Evolutionary conservation across 768 basidiomycete species (phyloP), one percentile per base, ranked within the genome.

Genomic region (Aureoboletus auriporus): DNA sequence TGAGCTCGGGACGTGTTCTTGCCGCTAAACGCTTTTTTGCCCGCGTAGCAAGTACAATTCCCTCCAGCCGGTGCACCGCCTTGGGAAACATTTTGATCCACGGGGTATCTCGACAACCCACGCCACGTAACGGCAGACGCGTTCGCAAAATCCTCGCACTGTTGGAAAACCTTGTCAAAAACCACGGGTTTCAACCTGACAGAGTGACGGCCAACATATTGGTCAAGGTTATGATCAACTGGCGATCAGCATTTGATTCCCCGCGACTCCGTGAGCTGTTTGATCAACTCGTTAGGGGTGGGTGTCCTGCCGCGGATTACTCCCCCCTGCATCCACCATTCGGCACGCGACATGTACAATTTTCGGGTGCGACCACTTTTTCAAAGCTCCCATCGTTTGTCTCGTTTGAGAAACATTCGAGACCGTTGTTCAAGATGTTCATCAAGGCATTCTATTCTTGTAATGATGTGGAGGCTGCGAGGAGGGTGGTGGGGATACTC

Each of bases 391-490:
- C 69, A n/a, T 46, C 70, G 35, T 65, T 68, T 17, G 70, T 84
- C 46, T 79, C 75, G 4, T 84, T 82, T 46, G 69, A 72, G 48
- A 72, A 68, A 47, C 84, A 89, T 60, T 72, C 80, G n/a, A 69
- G 72, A 49, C 88, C 88, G 36, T 58, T 90, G 64, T 84, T 83
- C 64, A 83, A 75, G 70, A 82, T 82, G 79, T 82, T 90, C 65
- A 78, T 86, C 58, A 80, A 76, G 57, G 81, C 79, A 12, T 75
- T 89, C 53, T 75, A 79, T 60, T 43, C 70, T 36, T 67, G 80
- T 27, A 74, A 74, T 17, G 87, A 91, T 60, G 52, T 60, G 7
- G 62, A 61, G 10, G 80, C 79, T 35, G 84, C 81, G 23, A 69
- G 72, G 59, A 71, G 53, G 38, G 73, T 86, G 17, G 55, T 83